Percentiles rank a stretch among this genome's conserved stretches.
Evolutionary conservation across 176 grass and related monocot genomes (phyloP).

Genomic region (Eleusine indica): DNA sequence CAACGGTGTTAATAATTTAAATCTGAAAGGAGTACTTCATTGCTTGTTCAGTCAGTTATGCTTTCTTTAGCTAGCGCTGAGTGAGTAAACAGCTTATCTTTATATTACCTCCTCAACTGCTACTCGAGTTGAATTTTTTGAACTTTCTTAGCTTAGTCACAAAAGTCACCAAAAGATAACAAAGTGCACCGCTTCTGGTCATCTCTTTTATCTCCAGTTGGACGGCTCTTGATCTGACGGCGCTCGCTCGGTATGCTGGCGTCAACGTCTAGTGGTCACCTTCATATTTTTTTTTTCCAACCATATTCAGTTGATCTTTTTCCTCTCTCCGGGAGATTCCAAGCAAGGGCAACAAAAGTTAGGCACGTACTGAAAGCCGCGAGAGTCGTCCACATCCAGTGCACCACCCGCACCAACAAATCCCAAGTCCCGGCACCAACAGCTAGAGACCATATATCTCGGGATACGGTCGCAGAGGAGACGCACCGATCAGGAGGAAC

Average conservation of each 20-base stretch:
- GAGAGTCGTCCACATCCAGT: background rate
- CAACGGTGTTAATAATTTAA: no score
- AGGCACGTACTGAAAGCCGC: background rate
- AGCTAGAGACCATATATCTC: background rate
- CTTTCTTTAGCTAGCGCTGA: background rate
- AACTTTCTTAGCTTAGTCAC: background rate
- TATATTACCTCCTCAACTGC: background rate
- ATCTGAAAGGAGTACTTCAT: no score
- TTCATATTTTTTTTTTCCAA: background rate
- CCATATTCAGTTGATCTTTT: background rate
- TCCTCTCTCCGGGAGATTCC: background rate
- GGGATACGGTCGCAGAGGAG: background rate
- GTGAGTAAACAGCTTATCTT: background rate
- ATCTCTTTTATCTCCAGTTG: background rate
- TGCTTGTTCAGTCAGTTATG: background rate
- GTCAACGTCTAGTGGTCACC: background rate
- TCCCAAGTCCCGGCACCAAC: background rate
- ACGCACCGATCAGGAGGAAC: no score
- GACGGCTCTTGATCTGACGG: background rate
- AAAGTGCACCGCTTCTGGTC: background rate
- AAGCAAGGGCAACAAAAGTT: conserved; percentile 32
- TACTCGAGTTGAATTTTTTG: background rate
- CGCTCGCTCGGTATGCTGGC: background rate
- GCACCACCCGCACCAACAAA: background rate
- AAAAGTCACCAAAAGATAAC: background rate